These are phyloP conservation scores for Cupressus sempervirens DNA, from an alignment of 75 land plant genomes.

Conservation along the genomic window DNA sequence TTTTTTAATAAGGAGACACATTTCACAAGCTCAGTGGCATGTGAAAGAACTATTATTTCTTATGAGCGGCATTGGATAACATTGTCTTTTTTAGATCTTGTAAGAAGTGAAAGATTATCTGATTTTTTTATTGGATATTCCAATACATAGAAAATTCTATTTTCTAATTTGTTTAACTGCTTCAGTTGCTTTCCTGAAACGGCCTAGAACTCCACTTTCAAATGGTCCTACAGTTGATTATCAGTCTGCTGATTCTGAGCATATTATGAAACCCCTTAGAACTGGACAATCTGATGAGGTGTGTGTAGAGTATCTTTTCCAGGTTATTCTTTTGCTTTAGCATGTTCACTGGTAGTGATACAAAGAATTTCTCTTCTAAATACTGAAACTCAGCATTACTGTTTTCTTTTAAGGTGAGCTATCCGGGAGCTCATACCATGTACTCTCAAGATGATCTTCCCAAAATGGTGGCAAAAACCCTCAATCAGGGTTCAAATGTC, in stretches of 20 bases:
- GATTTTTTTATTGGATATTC: not conserved
- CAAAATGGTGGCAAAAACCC: constrained; percentile 46
- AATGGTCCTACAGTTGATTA: constrained; percentile 63
- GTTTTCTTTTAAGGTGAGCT: constrained; percentile 31
- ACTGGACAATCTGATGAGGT: constrained; percentile 81
- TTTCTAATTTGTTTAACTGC: not conserved
- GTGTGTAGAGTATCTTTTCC: not conserved
- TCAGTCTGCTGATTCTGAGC: constrained; percentile 88
- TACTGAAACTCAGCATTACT: constrained; percentile 1
- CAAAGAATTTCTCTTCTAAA: not conserved
- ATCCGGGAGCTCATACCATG: constrained; percentile 33
- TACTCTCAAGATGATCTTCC: constrained; percentile 73
- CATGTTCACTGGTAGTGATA: not conserved
- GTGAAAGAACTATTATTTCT: not conserved
- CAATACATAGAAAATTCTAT: not conserved
- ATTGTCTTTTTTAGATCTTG: not conserved
- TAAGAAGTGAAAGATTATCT: not conserved
- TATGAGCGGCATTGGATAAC: not conserved
- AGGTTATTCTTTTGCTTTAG: not conserved
- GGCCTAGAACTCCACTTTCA: constrained; percentile 68
- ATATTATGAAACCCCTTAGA: constrained; percentile 67
- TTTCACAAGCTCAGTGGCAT: not conserved
- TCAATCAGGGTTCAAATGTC: constrained; percentile 74
- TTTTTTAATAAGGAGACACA: not conserved
- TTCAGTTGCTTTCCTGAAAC: constrained; percentile 71